phyloP scores from a whole-genome alignment of 1,284 basidiomycete species.

The Caloboletus inedulis region DNA sequence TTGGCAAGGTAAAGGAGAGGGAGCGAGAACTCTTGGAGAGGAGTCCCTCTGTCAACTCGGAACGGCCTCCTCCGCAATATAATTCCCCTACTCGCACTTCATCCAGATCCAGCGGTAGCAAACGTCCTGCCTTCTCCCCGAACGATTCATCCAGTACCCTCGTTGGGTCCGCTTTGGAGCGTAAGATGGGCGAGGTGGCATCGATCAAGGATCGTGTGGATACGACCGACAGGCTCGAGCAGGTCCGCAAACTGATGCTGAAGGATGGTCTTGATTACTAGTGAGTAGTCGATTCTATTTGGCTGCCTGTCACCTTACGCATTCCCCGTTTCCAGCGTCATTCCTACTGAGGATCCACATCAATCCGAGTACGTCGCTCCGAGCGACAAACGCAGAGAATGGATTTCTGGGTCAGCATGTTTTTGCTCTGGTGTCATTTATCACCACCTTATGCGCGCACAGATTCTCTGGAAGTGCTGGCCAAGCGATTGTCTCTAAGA shows the following conservation, averaged over 20 bases:
- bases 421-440: not conserved
- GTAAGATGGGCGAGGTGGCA: conserved; percentile 64
- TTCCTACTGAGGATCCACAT: conserved; percentile 87
- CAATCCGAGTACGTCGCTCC: conserved; percentile 83
- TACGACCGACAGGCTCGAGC: conserved; percentile 59
- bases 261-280: conserved; percentile 83
- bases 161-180: conserved; percentile 63
- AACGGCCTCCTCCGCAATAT: conserved; percentile 37
- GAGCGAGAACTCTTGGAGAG: conserved; percentile 42
- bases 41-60: conserved; percentile 40
- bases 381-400: conserved; percentile 80
- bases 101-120: conserved; percentile 39
- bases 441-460: conserved; percentile 7
- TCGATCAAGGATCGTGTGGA: conserved; percentile 51
- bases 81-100: conserved; percentile 38
- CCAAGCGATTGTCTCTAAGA: conserved; percentile 70
- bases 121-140: conserved; percentile 47
- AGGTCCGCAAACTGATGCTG: conserved; percentile 65
- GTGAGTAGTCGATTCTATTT: conserved; percentile 47
- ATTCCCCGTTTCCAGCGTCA: conserved; percentile 41
- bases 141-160: conserved; percentile 68
- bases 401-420: conserved; percentile 70
- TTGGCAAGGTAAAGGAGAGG: conserved; percentile 57
- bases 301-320: conserved; percentile 6
- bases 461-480: conserved; percentile 89